Evolutionary conservation across 2,329 filamentous ascomycete genomes (phyloP).

Genomic region (Lachnellula hyalina): DNA sequence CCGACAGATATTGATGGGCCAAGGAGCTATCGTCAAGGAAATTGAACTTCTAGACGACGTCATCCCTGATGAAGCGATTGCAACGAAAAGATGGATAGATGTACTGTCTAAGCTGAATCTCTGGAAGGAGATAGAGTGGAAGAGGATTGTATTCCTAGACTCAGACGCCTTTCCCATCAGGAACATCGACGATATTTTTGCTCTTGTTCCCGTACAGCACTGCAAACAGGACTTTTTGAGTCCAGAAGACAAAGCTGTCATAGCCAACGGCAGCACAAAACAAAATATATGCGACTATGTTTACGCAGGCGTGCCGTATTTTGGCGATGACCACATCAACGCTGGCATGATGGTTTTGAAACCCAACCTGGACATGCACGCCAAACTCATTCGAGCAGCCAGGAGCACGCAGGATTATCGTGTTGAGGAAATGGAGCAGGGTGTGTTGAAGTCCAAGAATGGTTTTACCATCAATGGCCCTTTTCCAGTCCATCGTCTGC

Average conservation of each 20-base stretch:
- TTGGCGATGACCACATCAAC: slow-evolving; percentile 1
- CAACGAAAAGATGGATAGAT: slow-evolving; percentile 11
- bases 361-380: slow-evolving; percentile 9
- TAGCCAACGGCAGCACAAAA: not conserved
- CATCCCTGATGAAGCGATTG: not conserved
- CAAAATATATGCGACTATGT: slow-evolving; percentile 7
- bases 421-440: slow-evolving; percentile 5
- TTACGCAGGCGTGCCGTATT: slow-evolving; percentile 4
- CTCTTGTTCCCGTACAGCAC: not conserved
- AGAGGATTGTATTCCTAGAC: slow-evolving; percentile 8
- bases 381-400: slow-evolving; percentile 7
- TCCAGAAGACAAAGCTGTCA: slow-evolving; percentile 1
- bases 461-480: slow-evolving; percentile 1
- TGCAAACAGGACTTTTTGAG: slow-evolving; percentile 1
- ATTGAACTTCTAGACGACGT: slow-evolving; percentile 9
- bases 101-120: slow-evolving; percentile 15
- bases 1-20: slow-evolving; percentile 7
- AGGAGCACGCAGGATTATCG: slow-evolving; percentile 2
- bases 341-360: slow-evolving; percentile 6
- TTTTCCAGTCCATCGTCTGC: slow-evolving; percentile 4
- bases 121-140: slow-evolving; percentile 13
- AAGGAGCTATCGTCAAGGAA: slow-evolving; percentile 12
- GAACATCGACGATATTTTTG: slow-evolving; percentile 15
- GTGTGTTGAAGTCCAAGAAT: slow-evolving; percentile 5
- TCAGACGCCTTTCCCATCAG: slow-evolving; percentile 13